Evolutionary conservation across 1,139 yeast genomes (phyloP).

Genomic region (Candida dubliniensis): DNA sequence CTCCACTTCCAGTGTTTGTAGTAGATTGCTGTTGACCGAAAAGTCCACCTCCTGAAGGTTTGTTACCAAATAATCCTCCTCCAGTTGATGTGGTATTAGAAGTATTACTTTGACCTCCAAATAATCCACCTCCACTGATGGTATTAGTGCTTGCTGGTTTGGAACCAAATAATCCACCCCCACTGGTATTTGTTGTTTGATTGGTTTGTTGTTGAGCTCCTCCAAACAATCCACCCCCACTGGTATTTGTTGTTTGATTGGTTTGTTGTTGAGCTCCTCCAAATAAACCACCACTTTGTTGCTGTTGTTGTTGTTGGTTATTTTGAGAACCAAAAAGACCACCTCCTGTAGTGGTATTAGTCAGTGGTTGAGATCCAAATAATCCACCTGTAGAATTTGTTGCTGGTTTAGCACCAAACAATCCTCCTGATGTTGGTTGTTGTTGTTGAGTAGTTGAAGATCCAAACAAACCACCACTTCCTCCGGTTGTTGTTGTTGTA

Average conservation of each 20-base stretch:
- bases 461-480: constrained; percentile 18
- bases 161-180: constrained; percentile 27
- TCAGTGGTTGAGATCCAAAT: constrained; percentile 17
- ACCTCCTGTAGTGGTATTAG: constrained; percentile 6
- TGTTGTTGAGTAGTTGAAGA: constrained; percentile 7
- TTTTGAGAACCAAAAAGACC: constrained; percentile 19
- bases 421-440: constrained; percentile 20
- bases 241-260: constrained; percentile 8
- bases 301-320: constrained; percentile 6
- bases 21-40: not conserved
- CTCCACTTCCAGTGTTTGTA: constrained; percentile 4
- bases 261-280: constrained; percentile 11
- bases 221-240: constrained; percentile 5
- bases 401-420: constrained; percentile 22
- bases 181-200: constrained; percentile 11
- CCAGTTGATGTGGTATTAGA: constrained; percentile 7
- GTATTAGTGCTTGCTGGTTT: constrained; percentile 7
- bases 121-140: constrained; percentile 19
- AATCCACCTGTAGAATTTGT: constrained; percentile 20
- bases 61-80: constrained; percentile 22
- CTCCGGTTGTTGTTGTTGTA: not conserved
- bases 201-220: not conserved
- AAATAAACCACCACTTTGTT: constrained; percentile 23
- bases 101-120: constrained; percentile 13
- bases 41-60: constrained; percentile 1